Evolutionary conservation across 2,329 filamentous ascomycete genomes (phyloP), one percentile per base, ranked within the genome.

Genomic region (Hypoxylon sp.): DNA sequence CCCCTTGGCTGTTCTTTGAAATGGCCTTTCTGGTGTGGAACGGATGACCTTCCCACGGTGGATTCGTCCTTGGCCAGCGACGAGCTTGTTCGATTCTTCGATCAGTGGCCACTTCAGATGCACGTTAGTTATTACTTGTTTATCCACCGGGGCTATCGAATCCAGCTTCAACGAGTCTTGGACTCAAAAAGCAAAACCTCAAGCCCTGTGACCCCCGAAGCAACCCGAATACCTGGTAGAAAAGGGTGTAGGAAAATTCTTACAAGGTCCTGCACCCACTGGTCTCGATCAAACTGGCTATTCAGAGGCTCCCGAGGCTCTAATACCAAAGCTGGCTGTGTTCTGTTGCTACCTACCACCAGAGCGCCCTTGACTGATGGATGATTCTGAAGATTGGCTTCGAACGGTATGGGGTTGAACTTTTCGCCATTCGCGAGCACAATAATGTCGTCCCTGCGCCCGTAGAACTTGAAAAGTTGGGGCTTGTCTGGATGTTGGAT

Each of bases 351-450:
- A 0, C 76, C 77, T 29, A 74, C 58, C 2, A 79, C 43, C 5
- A 66, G n/a, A 0, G 55, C 62, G 11, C 62, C 64, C 6, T 56
- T 56, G 3, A 66, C 7, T n/a, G 23, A 29, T 1, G 58, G 52
- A n/a, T 62, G 51, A 5, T 24, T 24, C 20, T 60, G 59, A 3
- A 62, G 13, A n/a, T 15, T 20, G 3, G 47, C 2, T 15, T 61
- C 53, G 1, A 57, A 6, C 1, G 50, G 54, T 3, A 64, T n/a
- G 1, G 58, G 61, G n/a, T 64, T 64, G 45, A 61, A 49, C 52
- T 64, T 64, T 45, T 79, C 76, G 1, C 78, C 77, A 43, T 77
- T 79, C n/a, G 70, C 72, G 4, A 79, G 64, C 0, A 79, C 75
- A 17, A 80, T 73, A 13, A 78, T 72, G 60, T 80, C 78, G 45